Conservation (phyloP, 2,329 filamentous ascomycete species). For the Diaporthe sp. region DNA sequence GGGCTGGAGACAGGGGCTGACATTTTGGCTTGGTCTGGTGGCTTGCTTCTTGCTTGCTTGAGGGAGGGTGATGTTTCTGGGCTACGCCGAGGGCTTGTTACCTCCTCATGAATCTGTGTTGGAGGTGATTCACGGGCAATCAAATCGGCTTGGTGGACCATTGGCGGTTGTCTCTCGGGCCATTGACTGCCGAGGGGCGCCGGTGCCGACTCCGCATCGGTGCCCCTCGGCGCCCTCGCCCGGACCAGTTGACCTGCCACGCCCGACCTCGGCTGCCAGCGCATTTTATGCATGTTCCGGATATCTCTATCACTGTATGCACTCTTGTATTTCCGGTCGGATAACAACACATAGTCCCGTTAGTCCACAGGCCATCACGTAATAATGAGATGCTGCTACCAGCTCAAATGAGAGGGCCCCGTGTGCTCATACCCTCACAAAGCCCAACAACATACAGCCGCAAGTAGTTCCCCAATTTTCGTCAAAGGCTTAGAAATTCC, state of each 20-base stretch:
- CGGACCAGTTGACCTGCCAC: not conserved
- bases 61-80: not conserved
- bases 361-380: not conserved
- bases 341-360: slow-evolving; percentile 12
- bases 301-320: not conserved
- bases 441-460: not conserved
- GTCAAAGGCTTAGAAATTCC: not conserved
- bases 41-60: not conserved
- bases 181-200: slow-evolving; percentile 30
- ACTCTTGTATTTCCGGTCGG: slow-evolving; percentile 30
- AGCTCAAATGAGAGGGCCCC: slow-evolving; percentile 7
- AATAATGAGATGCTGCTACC: slow-evolving; percentile 15
- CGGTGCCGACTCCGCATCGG: slow-evolving; percentile 27
- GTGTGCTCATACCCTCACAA: not conserved
- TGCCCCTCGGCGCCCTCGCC: not conserved
- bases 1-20: slow-evolving; percentile 48
- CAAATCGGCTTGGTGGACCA: not conserved
- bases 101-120: not conserved
- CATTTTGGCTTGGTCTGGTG: slow-evolving; percentile 12
- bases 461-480: not conserved
- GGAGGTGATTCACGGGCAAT: slow-evolving; percentile 1
- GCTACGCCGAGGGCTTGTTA: not conserved
- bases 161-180: slow-evolving; percentile 12
- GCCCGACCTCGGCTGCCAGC: slow-evolving; percentile 22
- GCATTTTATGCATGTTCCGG: slow-evolving; percentile 12